Conservation (phyloP, 352 stramenopile genomes). For the Thraustochytrium sp. region DNA sequence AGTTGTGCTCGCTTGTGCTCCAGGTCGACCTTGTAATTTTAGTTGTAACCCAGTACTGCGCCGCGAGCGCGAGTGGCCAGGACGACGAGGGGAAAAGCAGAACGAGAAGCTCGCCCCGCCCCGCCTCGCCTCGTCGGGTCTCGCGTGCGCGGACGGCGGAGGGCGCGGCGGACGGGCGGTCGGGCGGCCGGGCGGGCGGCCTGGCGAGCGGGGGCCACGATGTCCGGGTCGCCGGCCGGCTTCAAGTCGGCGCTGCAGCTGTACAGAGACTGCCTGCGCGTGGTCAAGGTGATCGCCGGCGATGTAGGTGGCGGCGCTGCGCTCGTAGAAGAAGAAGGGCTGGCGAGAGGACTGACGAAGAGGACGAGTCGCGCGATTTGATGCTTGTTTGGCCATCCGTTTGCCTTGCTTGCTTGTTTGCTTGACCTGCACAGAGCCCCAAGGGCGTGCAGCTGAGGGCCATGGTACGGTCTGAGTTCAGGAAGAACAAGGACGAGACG, state of each 20-base stretch:
- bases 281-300: constrained; percentile 39
- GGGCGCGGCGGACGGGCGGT: background rate
- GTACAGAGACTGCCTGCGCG: constrained; percentile 43
- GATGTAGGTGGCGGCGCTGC: constrained; percentile 10
- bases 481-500: constrained; percentile 31
- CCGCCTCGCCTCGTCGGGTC: no score
- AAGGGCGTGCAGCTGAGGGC: constrained; percentile 28
- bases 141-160: background rate
- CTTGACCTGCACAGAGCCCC: background rate
- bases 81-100: no score
- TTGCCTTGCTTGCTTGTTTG: background rate
- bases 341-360: no score
- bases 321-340: background rate
- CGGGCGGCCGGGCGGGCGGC: background rate
- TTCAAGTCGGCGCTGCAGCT: constrained; percentile 43
- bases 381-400: no score
- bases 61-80: no score
- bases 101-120: no score
- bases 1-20: no score
- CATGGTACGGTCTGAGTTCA: constrained; percentile 30
- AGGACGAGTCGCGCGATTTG: no score
- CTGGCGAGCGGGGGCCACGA: background rate
- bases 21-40: no score
- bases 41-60: no score
- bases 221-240: background rate